Base-by-base conservation (phyloP, 176 grass and related monocot genomes). In the Eragrostis curvula region DNA sequence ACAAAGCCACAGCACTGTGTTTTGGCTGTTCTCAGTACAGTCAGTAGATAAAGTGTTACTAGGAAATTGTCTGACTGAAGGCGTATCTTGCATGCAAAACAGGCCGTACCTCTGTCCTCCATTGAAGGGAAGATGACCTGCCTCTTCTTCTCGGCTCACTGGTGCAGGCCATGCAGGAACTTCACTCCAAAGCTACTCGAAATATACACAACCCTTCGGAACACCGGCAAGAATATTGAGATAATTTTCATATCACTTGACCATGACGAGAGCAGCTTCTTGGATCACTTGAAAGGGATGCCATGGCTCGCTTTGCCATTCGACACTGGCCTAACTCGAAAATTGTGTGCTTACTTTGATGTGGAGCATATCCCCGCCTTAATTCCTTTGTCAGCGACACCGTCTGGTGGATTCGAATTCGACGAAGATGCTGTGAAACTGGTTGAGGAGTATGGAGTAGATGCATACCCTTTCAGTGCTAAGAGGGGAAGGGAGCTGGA, bases 271-370 rank as follows among this genome's bases (percentile, higher is more conserved):
- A 57, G 2, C 23, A 75, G 56, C 68, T 93, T 93, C 82, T 58
- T 52, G 70, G 77, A 90, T 17, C 71, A 87, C 71, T 90, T 85
- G 65, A 42, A 81, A 63, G 32, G 71, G 28, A 93, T 93, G 81
- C 81, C 91, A 42, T 93, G 91, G 91, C 81, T 90, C 5, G 60
- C 91, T 1, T 40, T 90, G 47, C 91, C 84, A 72, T 93, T 93
- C 21, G 73, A 89, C 55, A 18, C 47, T 46, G 27, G 28, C 49
- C 29, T 84, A 46, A 82, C n/a, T 12, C 56, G 16, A 29, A 48
- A 46, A 25, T 42, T 87, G 32, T 78, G 69, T 9, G 7, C 16
- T 12, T 43, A 30, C 40, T 86, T 92, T 27, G 70, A 47, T 42
- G 23, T 92, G 16, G 79, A 86, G 21, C 86, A 59, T 32, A 88